Base-by-base conservation (phyloP, 2,329 filamentous ascomycete genomes). In the Curvularia sp. region DNA sequence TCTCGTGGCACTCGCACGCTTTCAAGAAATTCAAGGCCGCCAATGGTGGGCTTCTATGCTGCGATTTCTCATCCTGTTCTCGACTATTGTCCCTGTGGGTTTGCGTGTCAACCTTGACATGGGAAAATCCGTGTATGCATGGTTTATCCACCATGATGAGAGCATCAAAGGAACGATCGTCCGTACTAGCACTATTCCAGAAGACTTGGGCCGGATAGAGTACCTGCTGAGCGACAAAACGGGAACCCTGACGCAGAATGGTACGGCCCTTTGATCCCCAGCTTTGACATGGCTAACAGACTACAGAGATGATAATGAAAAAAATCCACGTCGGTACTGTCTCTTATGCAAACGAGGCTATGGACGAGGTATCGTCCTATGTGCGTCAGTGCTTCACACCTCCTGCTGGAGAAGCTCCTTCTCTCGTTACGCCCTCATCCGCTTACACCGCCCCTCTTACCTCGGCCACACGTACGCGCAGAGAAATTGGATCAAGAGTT, bases 271-370 rank as follows among this genome's bases (percentile, higher is more conserved):
- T 24, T 22, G 8, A 33, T 8, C 9, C 30, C n/a, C 30, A 15
- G 26, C 13, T 9, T 33, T 10, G 65, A 53, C 67, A 24, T 13
- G n/a, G 18, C 65, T 73, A 54, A 74, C 58, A 63, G 67, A 47
- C 4, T 15, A 28, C 49, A 84, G 92, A 97, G 72, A 97, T 97
- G 93, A 94, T 97, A 73, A 89, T 99, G 85, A 97, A 96, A 75
- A 99, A 99, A 79, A 94, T 99, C 5, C 96, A 99, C 71, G 92
- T 99, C 53, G 95, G 96, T 9, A 99, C 95, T 9, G 95, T 98
- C 1, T 98, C 94, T 1, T 99, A 99, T 72, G 95, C 94, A 33
- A 97, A 97, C 68, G 95, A 99, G 74, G 94, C 95, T 9, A 99
- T 99, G 95, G 95, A 98, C 67, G 96, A 99, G 79, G 95, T 99